Conservation (phyloP, 169 alveolate genomes). For the Plasmodium ovale region DNA sequence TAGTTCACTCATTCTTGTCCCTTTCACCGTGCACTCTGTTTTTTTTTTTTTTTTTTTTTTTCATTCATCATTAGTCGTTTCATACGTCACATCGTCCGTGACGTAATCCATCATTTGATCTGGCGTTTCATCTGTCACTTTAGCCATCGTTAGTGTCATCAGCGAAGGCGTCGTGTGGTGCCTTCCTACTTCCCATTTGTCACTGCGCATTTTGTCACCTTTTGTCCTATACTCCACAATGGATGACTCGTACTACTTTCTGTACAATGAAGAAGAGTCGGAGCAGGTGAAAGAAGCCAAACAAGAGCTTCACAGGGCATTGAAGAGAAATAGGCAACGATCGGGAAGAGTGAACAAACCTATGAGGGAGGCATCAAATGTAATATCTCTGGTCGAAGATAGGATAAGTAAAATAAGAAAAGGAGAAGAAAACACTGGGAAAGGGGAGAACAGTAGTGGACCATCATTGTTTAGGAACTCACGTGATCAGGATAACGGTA, state of each 20-base stretch:
- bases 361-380: conserved; percentile 23
- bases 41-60: no score
- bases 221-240: no score
- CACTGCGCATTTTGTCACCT: no score
- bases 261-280: conserved; percentile 60
- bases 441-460: background rate
- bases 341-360: conserved; percentile 10
- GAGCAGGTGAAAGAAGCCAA: conserved; percentile 61
- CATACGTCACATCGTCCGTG: no score
- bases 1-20: no score
- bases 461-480: no score
- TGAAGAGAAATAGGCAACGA: conserved; percentile 52
- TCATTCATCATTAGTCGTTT: background rate
- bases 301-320: conserved; percentile 56
- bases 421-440: background rate
- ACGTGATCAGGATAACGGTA: background rate
- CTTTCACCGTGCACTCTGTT: background rate
- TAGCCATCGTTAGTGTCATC: no score
- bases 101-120: no score
- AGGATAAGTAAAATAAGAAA: conserved; percentile 9
- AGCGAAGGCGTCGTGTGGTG: no score
- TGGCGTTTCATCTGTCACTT: no score
- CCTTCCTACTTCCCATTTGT: no score
- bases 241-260: conserved; percentile 56
- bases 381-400: conserved; percentile 15